These are phyloP conservation scores for Coprinellus micaceus DNA, from an alignment of 768 basidiomycete genomes.

Conservation along the genomic window DNA sequence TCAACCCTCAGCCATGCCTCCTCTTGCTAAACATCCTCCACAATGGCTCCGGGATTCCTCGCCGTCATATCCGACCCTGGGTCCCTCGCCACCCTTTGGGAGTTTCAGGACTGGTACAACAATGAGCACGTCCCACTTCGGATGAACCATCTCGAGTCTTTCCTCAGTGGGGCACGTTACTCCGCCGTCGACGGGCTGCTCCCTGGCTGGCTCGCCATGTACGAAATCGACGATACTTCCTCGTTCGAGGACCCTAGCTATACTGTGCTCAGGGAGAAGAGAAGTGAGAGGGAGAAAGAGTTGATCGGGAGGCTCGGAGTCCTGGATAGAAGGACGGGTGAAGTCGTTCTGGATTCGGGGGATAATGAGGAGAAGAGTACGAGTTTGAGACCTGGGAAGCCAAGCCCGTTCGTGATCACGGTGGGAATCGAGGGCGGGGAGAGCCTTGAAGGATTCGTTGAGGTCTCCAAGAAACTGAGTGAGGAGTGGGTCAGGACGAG, in stretches of 20 bases:
- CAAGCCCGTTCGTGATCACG: slow-evolving; percentile 17
- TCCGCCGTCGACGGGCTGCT: slow-evolving; percentile 30
- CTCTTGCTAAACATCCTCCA: no score
- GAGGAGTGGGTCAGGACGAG: slow-evolving; percentile 40
- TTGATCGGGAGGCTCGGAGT: slow-evolving; percentile 39
- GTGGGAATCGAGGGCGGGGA: slow-evolving; percentile 16
- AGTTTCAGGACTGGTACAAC: slow-evolving; percentile 59
- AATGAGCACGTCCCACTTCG: slow-evolving; percentile 54
- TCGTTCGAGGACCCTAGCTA: slow-evolving; percentile 42
- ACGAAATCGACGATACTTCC: slow-evolving; percentile 41
- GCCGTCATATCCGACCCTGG: slow-evolving; percentile 47
- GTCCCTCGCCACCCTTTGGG: slow-evolving; percentile 35
- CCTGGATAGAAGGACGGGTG: slow-evolving; percentile 42
- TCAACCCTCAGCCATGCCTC: no score
- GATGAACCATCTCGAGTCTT: slow-evolving; percentile 40
- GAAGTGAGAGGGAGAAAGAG: slow-evolving; percentile 40
- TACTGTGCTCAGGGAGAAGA: slow-evolving; percentile 39
- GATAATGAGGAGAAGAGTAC: slow-evolving; percentile 7
- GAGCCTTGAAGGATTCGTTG: no score
- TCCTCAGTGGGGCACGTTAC: slow-evolving; percentile 48
- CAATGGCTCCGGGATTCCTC: slow-evolving; percentile 42
- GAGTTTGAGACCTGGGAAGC: slow-evolving; percentile 14
- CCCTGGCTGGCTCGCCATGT: slow-evolving; percentile 48
- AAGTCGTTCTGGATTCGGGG: slow-evolving; percentile 16
- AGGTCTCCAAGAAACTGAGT: background rate